A percentile compares a stretch with the other conserved stretches of the same genome.
These are phyloP conservation scores for Ascomycota sp. DNA, from an alignment of 2,329 filamentous ascomycete species.

Conservation along the genomic window DNA sequence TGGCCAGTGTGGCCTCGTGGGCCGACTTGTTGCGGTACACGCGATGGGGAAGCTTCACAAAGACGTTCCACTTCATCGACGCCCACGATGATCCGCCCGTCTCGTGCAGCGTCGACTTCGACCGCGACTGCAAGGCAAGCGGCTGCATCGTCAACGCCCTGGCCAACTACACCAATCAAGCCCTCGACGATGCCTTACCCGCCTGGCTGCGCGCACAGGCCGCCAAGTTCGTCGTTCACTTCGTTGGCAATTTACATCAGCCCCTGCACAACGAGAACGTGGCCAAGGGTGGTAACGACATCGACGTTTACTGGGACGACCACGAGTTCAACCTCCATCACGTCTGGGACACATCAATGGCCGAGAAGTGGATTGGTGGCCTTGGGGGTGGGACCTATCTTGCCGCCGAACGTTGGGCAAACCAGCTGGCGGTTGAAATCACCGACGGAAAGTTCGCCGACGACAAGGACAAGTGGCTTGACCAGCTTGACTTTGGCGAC, in stretches of 20 bases:
- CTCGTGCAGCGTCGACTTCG: constrained; percentile 34
- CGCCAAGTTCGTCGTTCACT: constrained; percentile 47
- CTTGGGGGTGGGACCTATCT: constrained; percentile 25
- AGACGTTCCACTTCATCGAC: constrained; percentile 49
- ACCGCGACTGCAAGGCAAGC: constrained; percentile 38
- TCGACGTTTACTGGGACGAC: constrained; percentile 40
- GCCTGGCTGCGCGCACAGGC: constrained; percentile 31
- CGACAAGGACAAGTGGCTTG: constrained; percentile 31
- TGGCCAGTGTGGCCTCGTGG: constrained; percentile 45
- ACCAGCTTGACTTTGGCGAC: constrained; percentile 33
- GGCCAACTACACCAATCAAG: constrained; percentile 37
- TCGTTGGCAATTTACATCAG: constrained; percentile 51
- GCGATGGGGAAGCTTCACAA: constrained; percentile 38
- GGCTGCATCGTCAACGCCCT: constrained; percentile 44
- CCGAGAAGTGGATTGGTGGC: constrained; percentile 42
- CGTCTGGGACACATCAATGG: constrained; percentile 53
- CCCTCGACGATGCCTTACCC: constrained; percentile 24
- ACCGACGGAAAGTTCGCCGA: constrained; percentile 30
- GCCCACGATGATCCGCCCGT: constrained; percentile 40
- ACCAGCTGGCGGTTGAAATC: constrained; percentile 33
- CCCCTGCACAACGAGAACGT: constrained; percentile 46
- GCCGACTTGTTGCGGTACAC: constrained; percentile 47
- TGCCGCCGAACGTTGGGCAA: constrained; percentile 34
- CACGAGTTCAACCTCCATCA: constrained; percentile 44
- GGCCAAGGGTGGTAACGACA: constrained; percentile 45